These are phyloP conservation scores for Opeltia flavorubescens DNA, from an alignment of 495 filamentous ascomycete species.

Conservation along the genomic window DNA sequence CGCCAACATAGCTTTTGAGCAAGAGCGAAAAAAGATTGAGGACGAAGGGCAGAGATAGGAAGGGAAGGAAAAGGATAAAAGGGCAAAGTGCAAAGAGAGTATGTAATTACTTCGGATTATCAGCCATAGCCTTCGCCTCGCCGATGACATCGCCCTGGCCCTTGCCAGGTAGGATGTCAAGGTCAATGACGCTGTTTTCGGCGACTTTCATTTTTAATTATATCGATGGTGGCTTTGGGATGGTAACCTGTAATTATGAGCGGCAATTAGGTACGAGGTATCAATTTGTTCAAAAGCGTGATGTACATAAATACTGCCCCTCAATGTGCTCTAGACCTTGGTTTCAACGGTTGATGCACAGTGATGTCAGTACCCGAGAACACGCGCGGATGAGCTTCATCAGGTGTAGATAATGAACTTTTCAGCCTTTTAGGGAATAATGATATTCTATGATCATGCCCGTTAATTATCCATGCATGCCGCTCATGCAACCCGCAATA, in stretches of 20 bases:
- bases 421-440: background rate
- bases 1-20: background rate
- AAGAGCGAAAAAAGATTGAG: no score
- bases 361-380: conserved; percentile 4
- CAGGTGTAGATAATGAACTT: no score
- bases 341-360: background rate
- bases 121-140: conserved; percentile 6
- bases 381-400: no score
- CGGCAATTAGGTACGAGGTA: no score
- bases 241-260: no score
- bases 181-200: conserved; percentile 12
- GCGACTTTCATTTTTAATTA: conserved; percentile 8
- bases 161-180: conserved; percentile 12
- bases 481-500: background rate
- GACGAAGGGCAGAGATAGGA: background rate
- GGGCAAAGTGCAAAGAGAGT: no score
- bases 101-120: conserved; percentile 3
- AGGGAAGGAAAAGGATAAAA: background rate
- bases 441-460: background rate
- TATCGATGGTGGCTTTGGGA: background rate
- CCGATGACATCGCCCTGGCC: conserved; percentile 3
- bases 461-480: background rate
- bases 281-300: no score
- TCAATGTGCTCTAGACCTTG: background rate
- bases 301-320: background rate